Evolutionary conservation across 345 rosid genomes (phyloP).

Genomic region (Barbarea vulgaris): DNA sequence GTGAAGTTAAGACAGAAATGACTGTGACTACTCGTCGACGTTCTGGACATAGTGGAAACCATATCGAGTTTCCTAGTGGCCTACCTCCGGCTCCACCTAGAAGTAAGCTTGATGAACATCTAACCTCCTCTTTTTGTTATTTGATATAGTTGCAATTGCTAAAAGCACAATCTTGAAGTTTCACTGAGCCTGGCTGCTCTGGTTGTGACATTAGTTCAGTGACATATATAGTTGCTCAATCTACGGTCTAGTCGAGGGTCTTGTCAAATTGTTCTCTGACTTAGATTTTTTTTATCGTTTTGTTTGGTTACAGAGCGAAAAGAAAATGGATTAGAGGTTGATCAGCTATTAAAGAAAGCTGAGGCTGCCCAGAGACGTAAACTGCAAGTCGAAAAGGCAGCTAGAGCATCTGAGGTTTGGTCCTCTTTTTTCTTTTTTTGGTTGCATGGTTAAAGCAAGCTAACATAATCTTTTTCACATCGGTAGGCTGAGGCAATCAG

Average conservation of each 20-base stretch:
- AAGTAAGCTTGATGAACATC: constrained; percentile 56
- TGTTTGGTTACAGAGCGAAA: constrained; percentile 59
- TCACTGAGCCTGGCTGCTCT: no score
- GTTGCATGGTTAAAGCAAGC: neutral
- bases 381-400: constrained; percentile 89
- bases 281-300: neutral
- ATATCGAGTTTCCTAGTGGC: constrained; percentile 85
- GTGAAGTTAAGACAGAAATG: constrained; percentile 51
- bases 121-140: neutral
- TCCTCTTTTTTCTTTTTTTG: constrained; percentile 10
- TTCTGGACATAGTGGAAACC: constrained; percentile 47
- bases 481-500: constrained; percentile 89
- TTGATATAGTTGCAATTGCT: neutral
- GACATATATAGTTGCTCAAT: neutral
- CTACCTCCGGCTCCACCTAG: constrained; percentile 91
- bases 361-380: constrained; percentile 95
- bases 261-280: neutral
- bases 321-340: constrained; percentile 78
- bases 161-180: neutral
- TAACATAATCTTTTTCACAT: constrained; percentile 9
- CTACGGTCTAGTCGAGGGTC: neutral
- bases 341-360: constrained; percentile 82
- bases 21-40: constrained; percentile 85
- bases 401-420: constrained; percentile 78
- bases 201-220: no score